phyloP scores from a whole-genome alignment of 768 basidiomycete genomes.

The Lactarius sp. region DNA sequence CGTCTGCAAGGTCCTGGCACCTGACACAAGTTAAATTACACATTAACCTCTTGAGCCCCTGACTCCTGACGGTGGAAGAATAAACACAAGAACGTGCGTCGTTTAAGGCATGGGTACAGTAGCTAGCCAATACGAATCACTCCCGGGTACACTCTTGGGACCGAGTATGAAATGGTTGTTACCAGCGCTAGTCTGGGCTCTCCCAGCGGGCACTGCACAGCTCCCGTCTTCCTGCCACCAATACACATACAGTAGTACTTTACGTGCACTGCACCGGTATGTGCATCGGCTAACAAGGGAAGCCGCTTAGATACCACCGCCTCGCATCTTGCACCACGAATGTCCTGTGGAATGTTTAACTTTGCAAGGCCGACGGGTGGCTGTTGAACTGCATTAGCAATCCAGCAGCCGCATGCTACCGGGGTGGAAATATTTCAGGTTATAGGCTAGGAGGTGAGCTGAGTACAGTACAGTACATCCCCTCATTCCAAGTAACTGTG shows the following conservation, averaged over 20 bases:
- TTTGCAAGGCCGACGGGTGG: constrained; percentile 7
- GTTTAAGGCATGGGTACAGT: too few relatives aligned
- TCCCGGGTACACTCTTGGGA: not conserved
- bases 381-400: constrained; percentile 20
- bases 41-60: too few relatives aligned
- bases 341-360: constrained; percentile 15
- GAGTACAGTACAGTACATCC: too few relatives aligned
- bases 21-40: too few relatives aligned
- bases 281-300: not conserved
- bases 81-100: too few relatives aligned
- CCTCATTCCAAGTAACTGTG: not conserved
- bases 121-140: too few relatives aligned
- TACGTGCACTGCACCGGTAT: not conserved
- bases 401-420: constrained; percentile 21
- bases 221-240: not conserved
- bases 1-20: too few relatives aligned
- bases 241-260: not conserved
- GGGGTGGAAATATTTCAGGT: constrained; percentile 23
- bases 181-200: not conserved
- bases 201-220: not conserved
- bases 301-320: not conserved
- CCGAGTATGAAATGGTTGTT: not conserved
- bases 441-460: too few relatives aligned
- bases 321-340: constrained; percentile 10
- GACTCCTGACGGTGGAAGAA: too few relatives aligned